These are phyloP conservation scores for Fragaria nilgerrensis DNA, from an alignment of 306 rosid genomes.

Conservation along the genomic window DNA sequence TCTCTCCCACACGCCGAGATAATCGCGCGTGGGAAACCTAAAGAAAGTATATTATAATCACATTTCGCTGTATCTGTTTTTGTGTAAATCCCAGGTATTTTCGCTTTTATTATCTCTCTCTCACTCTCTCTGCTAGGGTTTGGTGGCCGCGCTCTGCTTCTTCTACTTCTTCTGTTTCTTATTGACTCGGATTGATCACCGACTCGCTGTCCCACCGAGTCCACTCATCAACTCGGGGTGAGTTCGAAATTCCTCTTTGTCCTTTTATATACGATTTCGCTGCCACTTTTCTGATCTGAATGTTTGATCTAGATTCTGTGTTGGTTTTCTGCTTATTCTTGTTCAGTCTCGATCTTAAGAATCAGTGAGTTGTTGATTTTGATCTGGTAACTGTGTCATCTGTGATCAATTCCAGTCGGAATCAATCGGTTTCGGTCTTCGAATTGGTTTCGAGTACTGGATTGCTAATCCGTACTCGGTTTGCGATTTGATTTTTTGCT, in stretches of 20 bases:
- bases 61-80: slow-evolving; percentile 6
- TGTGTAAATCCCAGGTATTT: slow-evolving; percentile 15
- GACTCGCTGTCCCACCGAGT: slow-evolving; percentile 26
- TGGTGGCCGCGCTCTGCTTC: slow-evolving; percentile 52
- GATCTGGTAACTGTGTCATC: neutral
- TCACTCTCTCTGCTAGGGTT: slow-evolving; percentile 83
- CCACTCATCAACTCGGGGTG: slow-evolving; percentile 32
- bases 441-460: neutral
- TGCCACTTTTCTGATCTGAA: slow-evolving; percentile 8
- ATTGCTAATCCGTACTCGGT: neutral
- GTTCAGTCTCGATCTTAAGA: neutral
- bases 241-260: slow-evolving; percentile 6
- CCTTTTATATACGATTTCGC: neutral
- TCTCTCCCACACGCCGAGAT: neutral
- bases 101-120: slow-evolving; percentile 28
- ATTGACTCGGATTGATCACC: slow-evolving; percentile 15
- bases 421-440: neutral
- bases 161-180: slow-evolving; percentile 4
- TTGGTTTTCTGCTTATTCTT: neutral
- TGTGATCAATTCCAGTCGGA: slow-evolving; percentile 5
- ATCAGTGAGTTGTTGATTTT: neutral
- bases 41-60: neutral
- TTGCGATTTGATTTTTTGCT: neutral
- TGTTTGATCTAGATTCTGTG: slow-evolving; percentile 12
- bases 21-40: slow-evolving; percentile 1